Percentiles rank a stretch among this genome's conserved stretches.
These are phyloP conservation scores for Ascodesmis nigricans DNA, from an alignment of 495 filamentous ascomycete genomes.

Conservation along the genomic window DNA sequence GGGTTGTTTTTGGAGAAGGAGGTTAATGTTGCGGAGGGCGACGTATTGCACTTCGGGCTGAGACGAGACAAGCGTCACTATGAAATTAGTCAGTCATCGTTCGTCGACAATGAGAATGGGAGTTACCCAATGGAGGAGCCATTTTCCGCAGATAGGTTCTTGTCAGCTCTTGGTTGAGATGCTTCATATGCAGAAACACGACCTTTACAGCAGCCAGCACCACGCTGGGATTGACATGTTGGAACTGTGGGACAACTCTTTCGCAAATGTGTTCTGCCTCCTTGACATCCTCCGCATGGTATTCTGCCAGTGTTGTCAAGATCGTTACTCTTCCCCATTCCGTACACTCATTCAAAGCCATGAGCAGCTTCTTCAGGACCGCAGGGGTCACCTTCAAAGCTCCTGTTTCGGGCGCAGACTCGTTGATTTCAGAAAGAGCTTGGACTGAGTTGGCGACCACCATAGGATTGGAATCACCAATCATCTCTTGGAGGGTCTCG, in stretches of 20 bases:
- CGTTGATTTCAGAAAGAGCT: constrained; percentile 73
- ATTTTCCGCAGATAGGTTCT: constrained; percentile 88
- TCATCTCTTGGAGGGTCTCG: constrained; percentile 86
- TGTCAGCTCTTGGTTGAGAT: constrained; percentile 52
- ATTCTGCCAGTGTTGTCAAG: constrained; percentile 69
- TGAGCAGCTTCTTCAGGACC: constrained; percentile 78
- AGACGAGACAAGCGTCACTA: constrained; percentile 88
- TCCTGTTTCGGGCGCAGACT: constrained; percentile 72
- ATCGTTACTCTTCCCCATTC: constrained; percentile 98
- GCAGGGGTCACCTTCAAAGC: constrained; percentile 60
- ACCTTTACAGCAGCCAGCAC: constrained; percentile 93
- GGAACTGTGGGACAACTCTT: constrained; percentile 84
- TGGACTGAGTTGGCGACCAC: constrained; percentile 94
- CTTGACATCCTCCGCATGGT: constrained; percentile 64
- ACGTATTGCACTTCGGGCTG: constrained; percentile 96
- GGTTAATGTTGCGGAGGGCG: constrained; percentile 82
- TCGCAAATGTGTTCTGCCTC: constrained; percentile 98
- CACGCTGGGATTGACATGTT: constrained; percentile 94
- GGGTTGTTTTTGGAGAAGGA: constrained; percentile 82
- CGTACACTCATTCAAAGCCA: constrained; percentile 95
- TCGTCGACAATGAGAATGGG: constrained; percentile 3
- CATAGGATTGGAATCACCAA: constrained; percentile 96
- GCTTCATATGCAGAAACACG: constrained; percentile 90
- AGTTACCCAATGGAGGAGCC: constrained; percentile 72
- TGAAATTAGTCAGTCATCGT: constrained; percentile 7